Evolutionary conservation across 768 basidiomycete species (phyloP), one percentile per base, ranked within the genome.

Genomic region (Phanerochaete sordida): DNA sequence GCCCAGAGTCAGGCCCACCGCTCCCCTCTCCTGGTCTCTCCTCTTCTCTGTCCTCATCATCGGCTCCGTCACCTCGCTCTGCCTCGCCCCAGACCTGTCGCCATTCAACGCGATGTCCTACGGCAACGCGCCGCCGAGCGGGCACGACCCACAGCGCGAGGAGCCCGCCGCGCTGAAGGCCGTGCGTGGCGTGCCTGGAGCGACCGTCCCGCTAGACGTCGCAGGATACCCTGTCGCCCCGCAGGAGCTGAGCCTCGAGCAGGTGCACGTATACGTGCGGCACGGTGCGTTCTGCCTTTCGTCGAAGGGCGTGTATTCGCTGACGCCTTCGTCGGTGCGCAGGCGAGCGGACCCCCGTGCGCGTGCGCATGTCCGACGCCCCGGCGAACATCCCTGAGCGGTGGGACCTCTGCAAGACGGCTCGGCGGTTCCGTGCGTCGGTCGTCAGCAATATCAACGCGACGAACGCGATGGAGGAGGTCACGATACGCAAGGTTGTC

Each of bases 261-360:
- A 91, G 69, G 87, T 91, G 12, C 87, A 91, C 69, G 72, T 91
- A 39, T 91, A 84, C 66, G 81, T 88, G 3, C 79, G 90, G 26
- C 90, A 92, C 70, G 90, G 90, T 89, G 58, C 50, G 84, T 30
- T n/a, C 27, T 26, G 13, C 30, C 28, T 44, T 30, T 48, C 8
- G 28, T 33, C 30, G 21, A 24, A 30, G n/a, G 19, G 4, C 59
- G 39, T 43, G 39, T 16, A 43, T 16, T 52, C 58, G n/a, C 4
- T 16, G 0, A 21, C 0, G 21, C n/a, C 50, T 6, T 57, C 16
- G 13, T 26, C 19, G 9, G 27, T 19, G 16, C 21, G 4, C 60
- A 91, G 90, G 90, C 30, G 90, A 91, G 73, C 82, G 90, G 35
- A 84, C 89, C 0, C 90, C 90, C 0, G 89, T 91, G n/a, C 84